phyloP scores from a whole-genome alignment of 495 filamentous ascomycete species.

The Oleoguttula mirabilis region DNA sequence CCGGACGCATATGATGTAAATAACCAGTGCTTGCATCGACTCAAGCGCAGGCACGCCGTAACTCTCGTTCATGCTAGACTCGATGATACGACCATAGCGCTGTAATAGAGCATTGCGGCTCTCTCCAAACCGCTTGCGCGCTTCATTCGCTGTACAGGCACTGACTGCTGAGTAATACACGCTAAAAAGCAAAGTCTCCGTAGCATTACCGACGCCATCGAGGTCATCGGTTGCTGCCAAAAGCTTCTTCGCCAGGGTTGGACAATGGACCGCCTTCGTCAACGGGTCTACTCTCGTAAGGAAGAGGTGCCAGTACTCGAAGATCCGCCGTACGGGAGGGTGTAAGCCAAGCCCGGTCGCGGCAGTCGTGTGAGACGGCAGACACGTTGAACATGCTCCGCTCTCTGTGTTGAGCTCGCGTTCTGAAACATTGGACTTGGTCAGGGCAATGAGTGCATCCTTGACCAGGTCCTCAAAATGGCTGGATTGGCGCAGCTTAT shows the following conservation, averaged over 20 bases:
- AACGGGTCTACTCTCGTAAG: slow-evolving; percentile 9
- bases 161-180: slow-evolving; percentile 11
- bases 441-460: slow-evolving; percentile 11
- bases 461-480: slow-evolving; percentile 10
- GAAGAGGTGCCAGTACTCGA: slow-evolving; percentile 14
- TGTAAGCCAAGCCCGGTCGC: too few relatives aligned
- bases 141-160: slow-evolving; percentile 10
- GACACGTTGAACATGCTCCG: neutral
- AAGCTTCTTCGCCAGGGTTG: neutral
- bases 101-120: neutral
- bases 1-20: slow-evolving; percentile 14
- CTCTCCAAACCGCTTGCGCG: slow-evolving; percentile 6
- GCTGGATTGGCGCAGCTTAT: too few relatives aligned
- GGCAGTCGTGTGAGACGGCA: neutral
- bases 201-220: neutral
- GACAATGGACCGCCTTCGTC: slow-evolving; percentile 13
- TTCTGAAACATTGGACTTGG: neutral
- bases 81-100: slow-evolving; percentile 9
- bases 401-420: neutral
- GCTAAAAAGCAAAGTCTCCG: slow-evolving; percentile 8
- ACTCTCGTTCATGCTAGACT: slow-evolving; percentile 1
- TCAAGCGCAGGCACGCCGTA: slow-evolving; percentile 8
- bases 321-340: neutral
- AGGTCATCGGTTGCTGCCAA: neutral
- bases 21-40: slow-evolving; percentile 10